A percentile compares a stretch with the other conserved stretches of the same genome.
phyloP scores from a whole-genome alignment of 805 yeast genomes.

The Middelhovenomyces tepae region DNA sequence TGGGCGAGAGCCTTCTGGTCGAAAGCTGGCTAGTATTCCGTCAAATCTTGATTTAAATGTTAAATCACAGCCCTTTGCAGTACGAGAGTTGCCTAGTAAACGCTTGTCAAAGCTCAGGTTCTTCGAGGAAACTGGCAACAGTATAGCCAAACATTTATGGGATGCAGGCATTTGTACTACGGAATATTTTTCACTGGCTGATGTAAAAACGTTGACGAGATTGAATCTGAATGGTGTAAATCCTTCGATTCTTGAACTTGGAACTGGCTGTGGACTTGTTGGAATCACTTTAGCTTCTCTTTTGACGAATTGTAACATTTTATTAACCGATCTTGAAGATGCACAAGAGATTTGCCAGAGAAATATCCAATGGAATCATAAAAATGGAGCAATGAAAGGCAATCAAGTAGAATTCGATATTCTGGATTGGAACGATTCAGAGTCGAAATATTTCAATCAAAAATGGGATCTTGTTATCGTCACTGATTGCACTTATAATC shows the following conservation, averaged over 20 bases:
- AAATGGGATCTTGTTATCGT: constrained; percentile 31
- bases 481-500: constrained; percentile 38
- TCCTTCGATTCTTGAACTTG: constrained; percentile 29
- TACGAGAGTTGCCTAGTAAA: too few relatives aligned
- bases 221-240: neutral
- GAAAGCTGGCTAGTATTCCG: too few relatives aligned
- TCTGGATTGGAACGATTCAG: constrained; percentile 32
- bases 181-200: constrained; percentile 2
- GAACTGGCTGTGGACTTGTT: constrained; percentile 37
- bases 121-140: constrained; percentile 33
- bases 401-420: constrained; percentile 21
- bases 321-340: constrained; percentile 33
- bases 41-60: too few relatives aligned
- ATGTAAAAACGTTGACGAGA: neutral
- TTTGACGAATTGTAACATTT: constrained; percentile 14
- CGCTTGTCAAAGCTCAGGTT: too few relatives aligned
- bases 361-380: constrained; percentile 25
- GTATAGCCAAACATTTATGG: constrained; percentile 38
- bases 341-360: constrained; percentile 30
- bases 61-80: too few relatives aligned
- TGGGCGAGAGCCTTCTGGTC: too few relatives aligned
- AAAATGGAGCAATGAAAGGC: neutral
- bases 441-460: constrained; percentile 12
- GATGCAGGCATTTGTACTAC: constrained; percentile 29
- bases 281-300: constrained; percentile 26